A percentile compares a stretch with the other conserved stretches of the same genome.
Conservation (phyloP, 495 filamentous ascomycete species). For the Xylaria sp. region DNA sequence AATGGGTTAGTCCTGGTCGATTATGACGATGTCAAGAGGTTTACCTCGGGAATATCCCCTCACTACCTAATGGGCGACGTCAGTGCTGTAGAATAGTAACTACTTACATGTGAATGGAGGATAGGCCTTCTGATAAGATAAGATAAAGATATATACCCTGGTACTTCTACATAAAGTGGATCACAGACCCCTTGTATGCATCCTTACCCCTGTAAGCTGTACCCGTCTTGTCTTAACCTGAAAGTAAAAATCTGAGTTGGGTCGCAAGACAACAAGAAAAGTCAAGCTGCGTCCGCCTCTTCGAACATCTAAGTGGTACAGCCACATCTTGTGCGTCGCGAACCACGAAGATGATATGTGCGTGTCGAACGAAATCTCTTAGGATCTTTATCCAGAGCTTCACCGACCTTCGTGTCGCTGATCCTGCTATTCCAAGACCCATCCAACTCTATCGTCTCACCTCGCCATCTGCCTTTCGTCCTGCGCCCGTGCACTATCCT, state of each 20-base stretch:
- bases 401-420: constrained; percentile 47
- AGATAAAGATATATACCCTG: too few relatives aligned
- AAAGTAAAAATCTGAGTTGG: background rate
- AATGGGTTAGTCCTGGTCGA: background rate
- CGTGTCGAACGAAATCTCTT: constrained; percentile 54
- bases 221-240: background rate
- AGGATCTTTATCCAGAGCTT: constrained; percentile 58
- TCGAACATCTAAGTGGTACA: background rate
- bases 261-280: constrained; percentile 2
- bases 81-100: background rate
- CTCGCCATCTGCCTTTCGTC: constrained; percentile 12
- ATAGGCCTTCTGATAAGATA: constrained; percentile 6
- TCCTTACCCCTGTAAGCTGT: background rate
- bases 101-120: background rate
- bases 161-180: too few relatives aligned
- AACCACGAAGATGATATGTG: constrained; percentile 51
- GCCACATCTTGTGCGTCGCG: constrained; percentile 3
- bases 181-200: background rate
- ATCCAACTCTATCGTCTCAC: constrained; percentile 6
- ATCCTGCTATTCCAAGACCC: constrained; percentile 26
- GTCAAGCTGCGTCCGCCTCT: background rate
- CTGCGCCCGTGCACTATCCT: constrained; percentile 4
- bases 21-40: background rate
- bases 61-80: background rate
- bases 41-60: background rate